phyloP scores from a whole-genome alignment of 768 basidiomycete genomes.

The Termitomyces sp. region DNA sequence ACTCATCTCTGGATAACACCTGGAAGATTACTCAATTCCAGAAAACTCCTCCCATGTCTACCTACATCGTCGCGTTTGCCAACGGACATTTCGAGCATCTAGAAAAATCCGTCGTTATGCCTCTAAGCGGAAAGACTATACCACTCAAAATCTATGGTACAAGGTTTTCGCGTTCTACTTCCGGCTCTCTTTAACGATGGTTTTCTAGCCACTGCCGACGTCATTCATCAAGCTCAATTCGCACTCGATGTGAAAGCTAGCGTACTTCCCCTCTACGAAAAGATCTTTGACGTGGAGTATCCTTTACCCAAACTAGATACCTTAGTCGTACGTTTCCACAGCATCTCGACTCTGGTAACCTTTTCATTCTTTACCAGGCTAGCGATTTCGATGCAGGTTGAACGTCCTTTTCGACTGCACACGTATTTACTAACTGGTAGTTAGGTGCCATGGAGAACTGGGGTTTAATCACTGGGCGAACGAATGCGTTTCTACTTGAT shows the following conservation, averaged over 20 bases:
- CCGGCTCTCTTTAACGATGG: not conserved
- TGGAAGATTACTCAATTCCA: constrained; percentile 87
- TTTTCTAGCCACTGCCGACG: constrained; percentile 67
- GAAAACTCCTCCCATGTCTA: constrained; percentile 82
- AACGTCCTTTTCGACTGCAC: not conserved
- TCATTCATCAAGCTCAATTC: constrained; percentile 80
- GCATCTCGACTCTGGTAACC: not conserved
- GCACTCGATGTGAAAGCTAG: constrained; percentile 82
- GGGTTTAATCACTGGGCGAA: constrained; percentile 90
- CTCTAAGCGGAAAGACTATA: constrained; percentile 72
- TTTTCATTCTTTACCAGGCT: constrained; percentile 33
- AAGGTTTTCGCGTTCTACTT: constrained; percentile 11
- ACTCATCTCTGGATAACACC: constrained; percentile 34
- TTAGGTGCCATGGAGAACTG: constrained; percentile 89
- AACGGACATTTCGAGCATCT: constrained; percentile 75
- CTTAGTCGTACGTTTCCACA: constrained; percentile 53
- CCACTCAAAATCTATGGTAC: constrained; percentile 83
- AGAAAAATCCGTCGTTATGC: constrained; percentile 73
- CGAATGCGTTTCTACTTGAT: constrained; percentile 75
- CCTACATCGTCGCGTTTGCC: constrained; percentile 85
- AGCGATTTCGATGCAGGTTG: constrained; percentile 84
- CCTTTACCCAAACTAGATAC: constrained; percentile 95
- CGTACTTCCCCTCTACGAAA: constrained; percentile 87
- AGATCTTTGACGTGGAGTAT: constrained; percentile 88
- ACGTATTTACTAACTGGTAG: constrained; percentile 8